Conservation (phyloP, 2,329 filamentous ascomycete species). For the Penicillium rolfsii region DNA sequence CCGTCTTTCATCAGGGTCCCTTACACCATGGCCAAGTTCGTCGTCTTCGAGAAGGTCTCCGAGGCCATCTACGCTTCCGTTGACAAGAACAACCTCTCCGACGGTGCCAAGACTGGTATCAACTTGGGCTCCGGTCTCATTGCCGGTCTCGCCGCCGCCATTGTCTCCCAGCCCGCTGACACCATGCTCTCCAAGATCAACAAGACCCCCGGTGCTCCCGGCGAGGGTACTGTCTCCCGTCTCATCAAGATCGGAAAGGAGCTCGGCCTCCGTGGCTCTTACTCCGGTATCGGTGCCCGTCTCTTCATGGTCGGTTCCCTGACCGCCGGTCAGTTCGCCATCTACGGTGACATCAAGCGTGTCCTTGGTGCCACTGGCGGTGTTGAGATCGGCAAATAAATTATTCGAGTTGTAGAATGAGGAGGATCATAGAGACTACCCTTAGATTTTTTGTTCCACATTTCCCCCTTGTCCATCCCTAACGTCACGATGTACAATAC, state of each 20-base stretch:
- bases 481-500: slow-evolving; percentile 33
- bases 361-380: slow-evolving; percentile 72
- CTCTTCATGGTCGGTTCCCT: slow-evolving; percentile 63
- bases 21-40: slow-evolving; percentile 95
- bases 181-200: slow-evolving; percentile 97
- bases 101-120: slow-evolving; percentile 72
- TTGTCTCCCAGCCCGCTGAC: slow-evolving; percentile 87
- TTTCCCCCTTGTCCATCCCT: slow-evolving; percentile 32
- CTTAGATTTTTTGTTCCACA: slow-evolving; percentile 26
- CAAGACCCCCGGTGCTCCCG: slow-evolving; percentile 86
- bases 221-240: slow-evolving; percentile 79
- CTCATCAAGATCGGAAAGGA: slow-evolving; percentile 87
- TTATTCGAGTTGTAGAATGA: slow-evolving; percentile 22
- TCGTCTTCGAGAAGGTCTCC: slow-evolving; percentile 86
- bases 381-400: slow-evolving; percentile 67
- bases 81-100: slow-evolving; percentile 72
- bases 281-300: slow-evolving; percentile 74
- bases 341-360: slow-evolving; percentile 79
- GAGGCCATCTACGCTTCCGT: slow-evolving; percentile 70
- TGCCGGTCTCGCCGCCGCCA: slow-evolving; percentile 82
- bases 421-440: slow-evolving; percentile 33
- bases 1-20: slow-evolving; percentile 63
- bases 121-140: slow-evolving; percentile 86
- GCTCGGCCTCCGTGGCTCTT: slow-evolving; percentile 77
- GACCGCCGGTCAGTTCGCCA: slow-evolving; percentile 82